Conservation (phyloP, 768 basidiomycete genomes). For the Antrodiella citrinella region DNA sequence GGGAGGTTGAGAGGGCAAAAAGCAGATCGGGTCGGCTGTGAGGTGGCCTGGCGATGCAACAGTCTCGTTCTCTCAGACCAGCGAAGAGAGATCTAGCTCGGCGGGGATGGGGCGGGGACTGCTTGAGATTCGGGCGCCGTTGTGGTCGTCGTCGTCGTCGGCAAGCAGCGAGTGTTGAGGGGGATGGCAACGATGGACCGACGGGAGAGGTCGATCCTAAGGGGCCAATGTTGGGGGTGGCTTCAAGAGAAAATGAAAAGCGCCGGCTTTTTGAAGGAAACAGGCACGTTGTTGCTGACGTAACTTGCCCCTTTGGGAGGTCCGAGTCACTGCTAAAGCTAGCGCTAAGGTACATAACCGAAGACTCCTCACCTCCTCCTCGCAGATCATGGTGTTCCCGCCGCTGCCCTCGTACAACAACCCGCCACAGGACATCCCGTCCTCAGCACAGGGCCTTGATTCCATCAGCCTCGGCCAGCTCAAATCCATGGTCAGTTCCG, state of each 20-base stretch:
- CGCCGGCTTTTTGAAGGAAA: slow-evolving; percentile 14
- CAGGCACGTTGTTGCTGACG: slow-evolving; percentile 18
- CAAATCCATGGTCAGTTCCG: slow-evolving; percentile 60
- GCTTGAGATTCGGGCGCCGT: slow-evolving; percentile 12
- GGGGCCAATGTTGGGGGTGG: slow-evolving; percentile 28
- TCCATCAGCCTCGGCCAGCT: slow-evolving; percentile 80
- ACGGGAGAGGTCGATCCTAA: slow-evolving; percentile 38
- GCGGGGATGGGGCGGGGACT: slow-evolving; percentile 15
- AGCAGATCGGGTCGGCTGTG: slow-evolving; percentile 13
- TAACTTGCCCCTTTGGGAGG: slow-evolving; percentile 10
- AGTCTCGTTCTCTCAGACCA: slow-evolving; percentile 18
- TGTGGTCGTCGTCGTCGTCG: slow-evolving; percentile 36
- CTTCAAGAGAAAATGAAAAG: slow-evolving; percentile 12
- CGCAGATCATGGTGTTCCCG: slow-evolving; percentile 26
- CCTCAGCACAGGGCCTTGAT: slow-evolving; percentile 35
- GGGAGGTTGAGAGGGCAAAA: slow-evolving; percentile 10
- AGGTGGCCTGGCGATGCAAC: slow-evolving; percentile 9
- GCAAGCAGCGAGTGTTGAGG: slow-evolving; percentile 25
- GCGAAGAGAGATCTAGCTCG: slow-evolving; percentile 19
- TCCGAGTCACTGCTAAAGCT: too few relatives aligned
- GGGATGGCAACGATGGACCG: slow-evolving; percentile 33
- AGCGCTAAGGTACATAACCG: too few relatives aligned
- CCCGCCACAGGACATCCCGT: slow-evolving; percentile 19
- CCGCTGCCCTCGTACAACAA: slow-evolving; percentile 19
- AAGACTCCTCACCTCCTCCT: background rate